Evolutionary conservation across 805 yeast genomes (phyloP), one percentile per base, ranked within the genome.

Genomic region (Wickerhamiella cacticola): DNA sequence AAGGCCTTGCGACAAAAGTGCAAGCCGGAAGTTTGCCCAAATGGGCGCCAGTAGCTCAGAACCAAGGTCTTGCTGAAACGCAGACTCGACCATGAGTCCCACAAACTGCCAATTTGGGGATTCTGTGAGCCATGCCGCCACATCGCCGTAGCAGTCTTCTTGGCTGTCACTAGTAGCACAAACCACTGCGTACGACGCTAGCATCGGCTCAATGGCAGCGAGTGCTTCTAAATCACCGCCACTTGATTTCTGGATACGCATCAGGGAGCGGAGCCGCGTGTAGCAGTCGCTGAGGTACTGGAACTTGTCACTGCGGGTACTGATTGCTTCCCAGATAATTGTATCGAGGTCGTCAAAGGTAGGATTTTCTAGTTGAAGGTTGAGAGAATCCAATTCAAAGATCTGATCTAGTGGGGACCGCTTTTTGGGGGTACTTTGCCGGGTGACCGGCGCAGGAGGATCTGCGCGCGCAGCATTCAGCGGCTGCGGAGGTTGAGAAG

Each of bases 31-130:
- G 53, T 52, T 38, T 18, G 62, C 59, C 40, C 73, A 60, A 19
- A 82, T 63, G 4, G 73, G 67, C 50, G 74, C 72, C 50, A 81
- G 62, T 26, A 84, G 68, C 16, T 80, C 92, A 6, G 74, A 53
- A 5, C 80, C 60, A 0, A 79, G 68, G 1, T 79, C 94, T 57
- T 83, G 86, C 48, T 79, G 82, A 21, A 72, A 68, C 8, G 88
- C 74, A 48, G 78, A 69, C 28, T 68, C 63, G 13, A 82, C 60
- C 25, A 83, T 68, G 39, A 76, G 80, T 2, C 70, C 62, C 47
- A 86, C 60, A 51, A 79, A 79, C 49, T 72, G 78, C 45, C 56
- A 43, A 13, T 65, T 58, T 24, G 46, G 40, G 43, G 10, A 18
- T 28, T 26, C 31, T 39, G 31, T 29, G 3, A 54, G 39, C 34